phyloP scores from a whole-genome alignment of 345 rosid species.

The Hevea brasiliensis region DNA sequence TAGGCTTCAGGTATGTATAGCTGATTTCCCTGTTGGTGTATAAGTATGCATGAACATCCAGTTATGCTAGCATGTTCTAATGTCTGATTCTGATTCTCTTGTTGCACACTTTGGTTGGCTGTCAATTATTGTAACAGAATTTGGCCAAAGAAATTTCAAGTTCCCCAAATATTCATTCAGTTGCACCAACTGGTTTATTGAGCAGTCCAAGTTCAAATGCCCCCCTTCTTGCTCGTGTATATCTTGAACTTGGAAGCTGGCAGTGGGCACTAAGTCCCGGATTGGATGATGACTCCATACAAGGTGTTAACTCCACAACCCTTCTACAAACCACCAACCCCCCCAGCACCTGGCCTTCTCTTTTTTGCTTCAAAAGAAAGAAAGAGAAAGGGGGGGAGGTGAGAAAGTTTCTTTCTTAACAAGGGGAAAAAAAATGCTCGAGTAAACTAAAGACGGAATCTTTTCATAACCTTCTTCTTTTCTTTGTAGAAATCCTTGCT shows the following conservation, averaged over 20 bases:
- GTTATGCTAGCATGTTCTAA: constrained; percentile 12
- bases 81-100: constrained; percentile 11
- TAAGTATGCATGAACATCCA: background rate
- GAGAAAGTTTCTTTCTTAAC: too few relatives aligned
- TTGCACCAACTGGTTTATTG: constrained; percentile 42
- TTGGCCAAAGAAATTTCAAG: constrained; percentile 73
- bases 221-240: constrained; percentile 83
- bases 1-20: constrained; percentile 65
- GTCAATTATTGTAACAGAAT: constrained; percentile 41
- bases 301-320: constrained; percentile 45
- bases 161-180: constrained; percentile 53
- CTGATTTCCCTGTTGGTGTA: constrained; percentile 1
- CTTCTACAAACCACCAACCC: background rate
- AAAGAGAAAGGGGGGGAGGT: too few relatives aligned
- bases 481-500: constrained; percentile 61
- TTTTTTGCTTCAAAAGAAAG: too few relatives aligned
- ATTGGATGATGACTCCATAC: constrained; percentile 81
- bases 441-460: too few relatives aligned
- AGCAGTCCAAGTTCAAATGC: constrained; percentile 51
- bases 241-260: constrained; percentile 85
- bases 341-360: background rate
- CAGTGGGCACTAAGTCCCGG: constrained; percentile 88
- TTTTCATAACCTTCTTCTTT: background rate
- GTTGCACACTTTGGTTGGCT: constrained; percentile 18
- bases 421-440: too few relatives aligned